Evolutionary conservation across 1,139 yeast genomes (phyloP).

Genomic region (Suhomyces anneliseae): DNA sequence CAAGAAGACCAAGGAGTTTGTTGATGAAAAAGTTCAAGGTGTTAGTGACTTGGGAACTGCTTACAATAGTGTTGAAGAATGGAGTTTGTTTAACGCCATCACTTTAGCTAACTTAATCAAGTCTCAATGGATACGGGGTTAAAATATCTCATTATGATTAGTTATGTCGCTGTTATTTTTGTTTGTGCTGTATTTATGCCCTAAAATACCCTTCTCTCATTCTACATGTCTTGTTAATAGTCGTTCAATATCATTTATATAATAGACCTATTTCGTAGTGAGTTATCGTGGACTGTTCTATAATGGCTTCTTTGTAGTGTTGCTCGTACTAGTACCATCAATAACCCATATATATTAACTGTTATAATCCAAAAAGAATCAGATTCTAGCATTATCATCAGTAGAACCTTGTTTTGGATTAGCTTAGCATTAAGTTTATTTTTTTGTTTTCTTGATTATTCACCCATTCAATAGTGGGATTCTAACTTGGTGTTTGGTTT

Average conservation of each 20-base stretch:
- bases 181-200: neutral
- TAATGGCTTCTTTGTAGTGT: too few relatives aligned
- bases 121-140: slow-evolving; percentile 70
- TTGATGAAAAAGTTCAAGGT: slow-evolving; percentile 57
- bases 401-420: too few relatives aligned
- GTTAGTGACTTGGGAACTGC: slow-evolving; percentile 57
- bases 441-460: neutral
- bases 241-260: neutral
- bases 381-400: too few relatives aligned
- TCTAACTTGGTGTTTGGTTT: neutral
- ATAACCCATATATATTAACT: too few relatives aligned
- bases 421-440: neutral
- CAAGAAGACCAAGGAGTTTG: slow-evolving; percentile 61
- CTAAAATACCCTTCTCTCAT: too few relatives aligned
- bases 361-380: too few relatives aligned
- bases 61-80: slow-evolving; percentile 67
- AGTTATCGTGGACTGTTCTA: too few relatives aligned
- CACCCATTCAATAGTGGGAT: neutral
- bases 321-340: too few relatives aligned
- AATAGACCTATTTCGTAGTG: neutral
- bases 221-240: neutral
- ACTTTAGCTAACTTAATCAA: slow-evolving; percentile 66
- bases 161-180: neutral
- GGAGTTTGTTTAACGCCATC: slow-evolving; percentile 70
- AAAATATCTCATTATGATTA: slow-evolving; percentile 2